Conservation (phyloP, 2,329 filamentous ascomycete species). For the Daldinia sp. region DNA sequence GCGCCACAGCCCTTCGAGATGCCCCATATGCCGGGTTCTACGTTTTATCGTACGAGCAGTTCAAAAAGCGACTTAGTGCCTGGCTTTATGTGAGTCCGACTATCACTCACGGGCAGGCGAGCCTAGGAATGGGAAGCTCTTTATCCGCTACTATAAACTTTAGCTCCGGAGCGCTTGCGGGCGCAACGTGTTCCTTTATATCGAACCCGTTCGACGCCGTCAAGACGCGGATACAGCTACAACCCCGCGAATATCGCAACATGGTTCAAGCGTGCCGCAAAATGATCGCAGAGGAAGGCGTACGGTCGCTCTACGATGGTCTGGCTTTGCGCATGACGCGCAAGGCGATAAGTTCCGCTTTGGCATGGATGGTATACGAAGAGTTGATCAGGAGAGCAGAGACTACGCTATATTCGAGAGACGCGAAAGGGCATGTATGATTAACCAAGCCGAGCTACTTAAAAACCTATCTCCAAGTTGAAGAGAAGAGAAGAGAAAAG, state of each 20-base stretch:
- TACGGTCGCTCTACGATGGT: slow-evolving; percentile 84
- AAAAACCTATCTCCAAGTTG: slow-evolving; percentile 19
- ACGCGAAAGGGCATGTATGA: slow-evolving; percentile 41
- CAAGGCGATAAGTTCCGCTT: slow-evolving; percentile 91
- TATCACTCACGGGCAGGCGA: slow-evolving; percentile 3
- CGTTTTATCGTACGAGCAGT: slow-evolving; percentile 90
- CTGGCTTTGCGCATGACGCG: slow-evolving; percentile 85
- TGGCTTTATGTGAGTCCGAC: slow-evolving; percentile 34
- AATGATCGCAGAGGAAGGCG: slow-evolving; percentile 84
- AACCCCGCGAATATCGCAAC: slow-evolving; percentile 83
- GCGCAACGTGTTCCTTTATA: slow-evolving; percentile 81
- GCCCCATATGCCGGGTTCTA: slow-evolving; percentile 97
- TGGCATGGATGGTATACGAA: slow-evolving; percentile 98
- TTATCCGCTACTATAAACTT: slow-evolving; percentile 81
- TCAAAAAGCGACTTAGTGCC: slow-evolving; percentile 69
- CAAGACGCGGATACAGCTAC: slow-evolving; percentile 93
- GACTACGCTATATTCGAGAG: slow-evolving; percentile 44
- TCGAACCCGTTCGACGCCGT: slow-evolving; percentile 98
- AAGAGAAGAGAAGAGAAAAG: neutral
- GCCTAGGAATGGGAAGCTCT: slow-evolving; percentile 47
- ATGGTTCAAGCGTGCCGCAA: slow-evolving; percentile 77
- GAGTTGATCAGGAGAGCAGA: slow-evolving; percentile 81
- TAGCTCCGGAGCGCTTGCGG: slow-evolving; percentile 79
- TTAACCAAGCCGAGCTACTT: slow-evolving; percentile 13
- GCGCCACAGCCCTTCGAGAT: slow-evolving; percentile 90